A percentile compares a stretch with the other conserved stretches of the same genome.
phyloP scores from a whole-genome alignment of 2,329 filamentous ascomycete genomes.

The Venturia effusa region DNA sequence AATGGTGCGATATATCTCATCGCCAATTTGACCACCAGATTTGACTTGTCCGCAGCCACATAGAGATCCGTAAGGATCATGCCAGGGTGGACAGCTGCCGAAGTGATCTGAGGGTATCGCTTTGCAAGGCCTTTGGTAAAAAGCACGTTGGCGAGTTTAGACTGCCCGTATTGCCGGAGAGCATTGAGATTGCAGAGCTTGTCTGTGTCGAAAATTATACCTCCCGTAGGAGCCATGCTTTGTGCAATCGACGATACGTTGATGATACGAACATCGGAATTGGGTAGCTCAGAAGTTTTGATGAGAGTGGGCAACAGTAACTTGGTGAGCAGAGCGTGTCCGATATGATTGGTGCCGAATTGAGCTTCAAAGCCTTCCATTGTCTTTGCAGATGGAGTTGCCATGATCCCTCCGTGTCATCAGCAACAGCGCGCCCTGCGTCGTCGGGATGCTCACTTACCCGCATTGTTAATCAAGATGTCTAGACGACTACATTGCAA shows the following conservation, averaged over 20 bases:
- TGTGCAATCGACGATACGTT: constrained; percentile 10
- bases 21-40: not conserved
- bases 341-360: constrained; percentile 14
- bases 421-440: not conserved
- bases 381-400: constrained; percentile 6
- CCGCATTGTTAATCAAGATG: constrained; percentile 13
- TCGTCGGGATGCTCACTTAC: not conserved
- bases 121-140: constrained; percentile 32
- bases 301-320: constrained; percentile 10
- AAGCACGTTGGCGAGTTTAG: constrained; percentile 41
- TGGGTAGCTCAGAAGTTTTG: constrained; percentile 6
- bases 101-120: constrained; percentile 34
- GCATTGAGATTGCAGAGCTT: not conserved
- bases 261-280: constrained; percentile 12
- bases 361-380: constrained; percentile 12
- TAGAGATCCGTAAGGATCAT: constrained; percentile 35
- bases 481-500: constrained; percentile 1
- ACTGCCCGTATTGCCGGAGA: constrained; percentile 33
- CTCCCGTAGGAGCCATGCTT: not conserved
- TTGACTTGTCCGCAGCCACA: not conserved
- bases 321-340: constrained; percentile 12
- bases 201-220: constrained; percentile 3
- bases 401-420: constrained; percentile 11
- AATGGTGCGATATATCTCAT: not conserved
- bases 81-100: constrained; percentile 39